Conservation (phyloP, 108 stramenopile genomes). For the Nannochloropsis oceanica region DNA sequence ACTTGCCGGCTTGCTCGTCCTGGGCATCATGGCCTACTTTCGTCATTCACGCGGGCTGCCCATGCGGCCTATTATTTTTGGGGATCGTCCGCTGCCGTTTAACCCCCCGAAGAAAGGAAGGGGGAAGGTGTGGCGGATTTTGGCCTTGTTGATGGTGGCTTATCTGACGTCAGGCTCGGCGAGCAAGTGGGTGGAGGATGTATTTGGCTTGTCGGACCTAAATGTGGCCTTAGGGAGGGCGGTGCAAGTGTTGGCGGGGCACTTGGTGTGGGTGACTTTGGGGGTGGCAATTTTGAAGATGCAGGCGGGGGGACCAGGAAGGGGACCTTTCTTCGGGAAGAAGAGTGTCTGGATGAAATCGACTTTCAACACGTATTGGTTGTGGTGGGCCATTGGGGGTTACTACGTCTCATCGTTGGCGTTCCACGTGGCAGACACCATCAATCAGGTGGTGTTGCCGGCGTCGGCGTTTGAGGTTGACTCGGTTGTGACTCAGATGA, state of each 20-base stretch:
- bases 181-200: slow-evolving; percentile 54
- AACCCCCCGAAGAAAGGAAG: not conserved
- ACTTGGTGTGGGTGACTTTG: slow-evolving; percentile 58
- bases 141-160: slow-evolving; percentile 42
- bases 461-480: slow-evolving; percentile 45
- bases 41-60: not conserved
- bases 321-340: slow-evolving; percentile 42
- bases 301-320: slow-evolving; percentile 18
- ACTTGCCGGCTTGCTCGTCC: slow-evolving; percentile 47
- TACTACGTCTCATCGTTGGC: slow-evolving; percentile 70
- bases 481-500: slow-evolving; percentile 59
- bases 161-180: slow-evolving; percentile 62
- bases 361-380: slow-evolving; percentile 51
- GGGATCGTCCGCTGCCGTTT: not conserved
- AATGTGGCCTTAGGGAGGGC: slow-evolving; percentile 59
- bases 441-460: slow-evolving; percentile 70
- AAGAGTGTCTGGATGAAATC: not conserved
- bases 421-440: slow-evolving; percentile 68
- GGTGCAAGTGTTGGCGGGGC: slow-evolving; percentile 63
- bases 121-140: slow-evolving; percentile 1
- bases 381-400: slow-evolving; percentile 84
- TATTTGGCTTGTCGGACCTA: slow-evolving; percentile 40
- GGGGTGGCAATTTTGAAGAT: slow-evolving; percentile 48
- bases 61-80: not conserved
- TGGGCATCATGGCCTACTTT: not conserved